phyloP scores from a whole-genome alignment of 1,284 basidiomycete genomes.

The Cryptococcus neoformans region DNA sequence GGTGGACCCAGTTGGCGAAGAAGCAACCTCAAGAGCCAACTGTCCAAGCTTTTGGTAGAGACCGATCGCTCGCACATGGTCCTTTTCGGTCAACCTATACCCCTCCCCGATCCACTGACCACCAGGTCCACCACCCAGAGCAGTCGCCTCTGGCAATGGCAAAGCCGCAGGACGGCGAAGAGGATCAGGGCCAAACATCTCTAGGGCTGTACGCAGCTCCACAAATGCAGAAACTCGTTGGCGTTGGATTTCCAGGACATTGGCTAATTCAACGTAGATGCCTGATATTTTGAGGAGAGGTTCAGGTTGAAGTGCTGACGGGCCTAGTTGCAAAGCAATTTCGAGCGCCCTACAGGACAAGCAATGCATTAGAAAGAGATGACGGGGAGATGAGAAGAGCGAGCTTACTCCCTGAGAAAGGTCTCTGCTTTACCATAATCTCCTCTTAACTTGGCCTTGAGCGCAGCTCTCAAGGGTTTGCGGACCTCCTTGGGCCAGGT shows the following conservation, averaged over 20 bases:
- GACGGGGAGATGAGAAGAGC: background rate
- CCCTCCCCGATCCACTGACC: slow-evolving; percentile 7
- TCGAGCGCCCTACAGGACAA: slow-evolving; percentile 5
- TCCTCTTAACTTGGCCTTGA: slow-evolving; percentile 39
- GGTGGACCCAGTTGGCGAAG: slow-evolving; percentile 12
- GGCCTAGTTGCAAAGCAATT: slow-evolving; percentile 9
- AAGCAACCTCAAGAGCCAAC: slow-evolving; percentile 22
- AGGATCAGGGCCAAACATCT: slow-evolving; percentile 31
- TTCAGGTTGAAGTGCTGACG: slow-evolving; percentile 29
- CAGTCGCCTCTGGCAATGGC: background rate
- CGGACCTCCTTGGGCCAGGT: slow-evolving; percentile 47
- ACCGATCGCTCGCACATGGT: slow-evolving; percentile 42
- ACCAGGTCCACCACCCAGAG: background rate
- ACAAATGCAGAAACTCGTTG: slow-evolving; percentile 34
- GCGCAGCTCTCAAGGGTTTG: slow-evolving; percentile 39
- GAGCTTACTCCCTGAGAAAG: slow-evolving; percentile 40
- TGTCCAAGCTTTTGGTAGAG: slow-evolving; percentile 39
- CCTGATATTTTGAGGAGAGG: slow-evolving; percentile 47
- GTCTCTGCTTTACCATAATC: slow-evolving; percentile 40
- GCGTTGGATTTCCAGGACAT: slow-evolving; percentile 37
- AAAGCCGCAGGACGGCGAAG: slow-evolving; percentile 8
- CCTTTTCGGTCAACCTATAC: slow-evolving; percentile 22
- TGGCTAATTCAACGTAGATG: slow-evolving; percentile 41
- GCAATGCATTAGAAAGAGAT: background rate
- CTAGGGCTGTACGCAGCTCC: slow-evolving; percentile 30